A percentile compares a stretch with the other conserved stretches of the same genome.
Evolutionary conservation across 2,329 filamentous ascomycete genomes (phyloP).

Genomic region (Botrytis pseudocinerea): DNA sequence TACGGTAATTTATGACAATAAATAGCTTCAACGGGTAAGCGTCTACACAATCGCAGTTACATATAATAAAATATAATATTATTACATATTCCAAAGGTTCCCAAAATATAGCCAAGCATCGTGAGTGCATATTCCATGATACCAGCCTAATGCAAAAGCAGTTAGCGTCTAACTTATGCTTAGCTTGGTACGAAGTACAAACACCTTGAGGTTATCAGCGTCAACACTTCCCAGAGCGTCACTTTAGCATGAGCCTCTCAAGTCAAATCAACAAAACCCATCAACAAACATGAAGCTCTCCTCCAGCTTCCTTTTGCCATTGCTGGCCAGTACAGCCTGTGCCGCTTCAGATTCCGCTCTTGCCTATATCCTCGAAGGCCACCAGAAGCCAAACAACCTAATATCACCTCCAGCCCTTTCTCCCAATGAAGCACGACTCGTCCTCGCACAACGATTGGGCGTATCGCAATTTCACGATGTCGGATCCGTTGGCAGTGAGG

Average conservation of each 20-base stretch:
- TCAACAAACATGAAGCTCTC: slow-evolving; percentile 45
- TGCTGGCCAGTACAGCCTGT: slow-evolving; percentile 42
- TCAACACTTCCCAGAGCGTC: slow-evolving; percentile 3
- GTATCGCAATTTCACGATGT: slow-evolving; percentile 49
- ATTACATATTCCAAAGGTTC: background rate
- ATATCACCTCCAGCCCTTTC: slow-evolving; percentile 53
- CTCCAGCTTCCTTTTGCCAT: slow-evolving; percentile 44
- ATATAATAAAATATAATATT: background rate
- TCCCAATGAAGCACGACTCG: slow-evolving; percentile 50
- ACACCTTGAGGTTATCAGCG: slow-evolving; percentile 20
- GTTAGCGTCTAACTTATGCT: slow-evolving; percentile 18
- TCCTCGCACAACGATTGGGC: slow-evolving; percentile 59
- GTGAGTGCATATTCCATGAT: background rate
- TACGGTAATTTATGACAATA: background rate
- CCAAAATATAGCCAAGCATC: background rate
- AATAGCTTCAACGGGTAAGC: background rate
- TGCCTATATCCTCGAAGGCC: slow-evolving; percentile 51
- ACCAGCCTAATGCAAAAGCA: background rate
- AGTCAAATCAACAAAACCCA: slow-evolving; percentile 26
- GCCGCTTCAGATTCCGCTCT: slow-evolving; percentile 46
- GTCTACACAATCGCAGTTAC: background rate
- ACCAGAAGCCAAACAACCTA: slow-evolving; percentile 42
- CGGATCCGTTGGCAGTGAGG: slow-evolving; percentile 42
- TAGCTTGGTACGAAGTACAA: slow-evolving; percentile 12
- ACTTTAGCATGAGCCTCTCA: slow-evolving; percentile 29